Base-by-base conservation (phyloP, 768 basidiomycete species). In the Mycena floridula region DNA sequence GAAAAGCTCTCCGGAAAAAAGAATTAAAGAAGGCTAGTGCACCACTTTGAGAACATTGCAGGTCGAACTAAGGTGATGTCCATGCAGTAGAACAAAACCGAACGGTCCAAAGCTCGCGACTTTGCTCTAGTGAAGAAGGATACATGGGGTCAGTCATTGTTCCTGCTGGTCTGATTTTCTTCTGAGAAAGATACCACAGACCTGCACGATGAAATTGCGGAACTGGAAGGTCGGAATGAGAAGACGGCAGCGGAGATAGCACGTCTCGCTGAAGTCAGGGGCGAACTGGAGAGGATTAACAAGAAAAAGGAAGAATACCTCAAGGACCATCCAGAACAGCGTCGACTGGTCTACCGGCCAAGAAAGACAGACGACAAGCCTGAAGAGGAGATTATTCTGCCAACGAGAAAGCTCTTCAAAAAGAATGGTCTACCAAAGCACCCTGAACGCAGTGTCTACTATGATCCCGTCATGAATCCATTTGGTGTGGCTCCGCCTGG, bases 71-170 rank as follows among this genome's bases (percentile, higher is more conserved):
- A 42, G 9, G 25, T 25, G 22, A 18, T 27, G 27, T 48, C 45
- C 53, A 42, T 73, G 64, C 64, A 81, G 77, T 84, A 94, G 91
- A 95, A 97, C 74, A 97, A 96, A 72, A 66, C 84, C 60, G 82
- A 77, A 45, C 74, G 94, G 45, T 65, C 76, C 40, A 92, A 94
- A 65, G 66, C 81, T 13, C 78, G 89, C 52, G 93, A 98, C 59
- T 82, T 93, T 59, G 74, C 88, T n/a, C 73, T 90, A 24, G 86
- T 96, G 32, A 98, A 97, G 73, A 92, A 91, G 64, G 93, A 97
- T 57, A 96, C 93, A 3, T 68, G 73, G 61, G 89, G 93, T 84
- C 53, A 40, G 70, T 53, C 28, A 7, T 37, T 7, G 18, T 27
- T 9, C 37, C 18, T 25, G 25, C 37, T 3, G 25, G 37, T 21